Conservation (phyloP, 1,284 basidiomycete genomes). For the Melampsora americana region DNA sequence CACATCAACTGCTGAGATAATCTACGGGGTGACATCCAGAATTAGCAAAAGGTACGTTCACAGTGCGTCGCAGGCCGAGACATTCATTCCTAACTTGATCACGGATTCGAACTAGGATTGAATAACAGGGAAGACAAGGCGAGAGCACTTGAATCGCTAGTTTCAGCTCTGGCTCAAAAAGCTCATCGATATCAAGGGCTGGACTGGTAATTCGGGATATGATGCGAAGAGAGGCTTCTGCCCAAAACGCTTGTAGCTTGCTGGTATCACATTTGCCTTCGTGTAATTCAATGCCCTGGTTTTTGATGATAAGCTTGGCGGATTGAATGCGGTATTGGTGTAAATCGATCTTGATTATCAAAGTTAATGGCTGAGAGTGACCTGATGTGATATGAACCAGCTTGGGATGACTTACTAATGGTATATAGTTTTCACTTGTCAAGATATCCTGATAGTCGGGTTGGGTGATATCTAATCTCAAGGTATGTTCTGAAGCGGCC, state of each 20-base stretch:
- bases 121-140: slow-evolving; percentile 13
- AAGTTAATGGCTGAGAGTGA: not conserved
- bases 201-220: not conserved
- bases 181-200: not conserved
- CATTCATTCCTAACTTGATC: slow-evolving; percentile 23
- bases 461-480: slow-evolving; percentile 26
- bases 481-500: slow-evolving; percentile 27
- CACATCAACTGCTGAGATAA: too few species aligned
- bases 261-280: not conserved
- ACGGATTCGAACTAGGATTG: slow-evolving; percentile 5
- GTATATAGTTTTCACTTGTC: slow-evolving; percentile 21
- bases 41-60: not conserved
- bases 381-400: not conserved
- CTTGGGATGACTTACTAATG: slow-evolving; percentile 12
- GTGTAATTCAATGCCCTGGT: not conserved
- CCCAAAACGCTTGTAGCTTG: slow-evolving; percentile 17
- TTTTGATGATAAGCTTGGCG: slow-evolving; percentile 1
- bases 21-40: too few species aligned
- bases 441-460: slow-evolving; percentile 31
- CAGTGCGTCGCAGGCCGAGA: not conserved
- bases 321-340: slow-evolving; percentile 9
- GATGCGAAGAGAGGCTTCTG: not conserved
- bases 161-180: slow-evolving; percentile 15
- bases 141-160: not conserved
- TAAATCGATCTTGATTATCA: slow-evolving; percentile 13